These are phyloP conservation scores for Eucalyptus erythrocorys DNA, from an alignment of 345 rosid species.

Conservation along the genomic window DNA sequence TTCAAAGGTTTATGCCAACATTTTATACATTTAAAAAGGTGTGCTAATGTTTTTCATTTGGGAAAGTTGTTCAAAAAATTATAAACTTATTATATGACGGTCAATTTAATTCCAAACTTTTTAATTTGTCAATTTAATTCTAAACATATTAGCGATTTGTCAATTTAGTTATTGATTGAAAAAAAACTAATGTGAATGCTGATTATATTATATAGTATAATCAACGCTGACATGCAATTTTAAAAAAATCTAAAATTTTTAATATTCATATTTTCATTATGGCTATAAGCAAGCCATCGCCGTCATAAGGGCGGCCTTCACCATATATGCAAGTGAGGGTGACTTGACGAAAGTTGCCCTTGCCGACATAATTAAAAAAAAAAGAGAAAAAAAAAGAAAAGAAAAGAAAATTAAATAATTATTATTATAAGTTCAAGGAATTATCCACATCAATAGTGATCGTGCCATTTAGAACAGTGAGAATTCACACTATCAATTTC, in stretches of 20 bases:
- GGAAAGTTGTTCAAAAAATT: not conserved
- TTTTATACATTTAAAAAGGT: not conserved
- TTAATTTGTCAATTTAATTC: not conserved
- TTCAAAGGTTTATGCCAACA: not conserved
- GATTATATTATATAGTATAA: rapidly evolving
- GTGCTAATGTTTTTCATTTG: not conserved
- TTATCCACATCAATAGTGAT: rapidly evolving
- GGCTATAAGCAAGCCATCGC: not conserved
- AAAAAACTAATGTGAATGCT: rapidly evolving
- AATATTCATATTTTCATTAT: not conserved
- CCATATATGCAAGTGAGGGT: not conserved
- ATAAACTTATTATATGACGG: rapidly evolving
- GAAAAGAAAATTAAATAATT: not conserved
- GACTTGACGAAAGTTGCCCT: not conserved
- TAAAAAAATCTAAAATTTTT: not conserved
- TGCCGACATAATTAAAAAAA: not conserved
- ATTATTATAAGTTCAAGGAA: not conserved
- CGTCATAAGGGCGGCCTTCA: not conserved
- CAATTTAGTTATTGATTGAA: not conserved
- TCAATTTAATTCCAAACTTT: rapidly evolving
- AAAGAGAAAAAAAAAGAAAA: not conserved
- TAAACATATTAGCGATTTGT: not conserved
- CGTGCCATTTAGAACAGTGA: rapidly evolving
- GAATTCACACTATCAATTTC: rapidly evolving
- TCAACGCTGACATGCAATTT: rapidly evolving